A percentile compares a stretch with the other conserved stretches of the same genome.
These are phyloP conservation scores for Mariannaea sp. DNA, from an alignment of 2,329 filamentous ascomycete genomes.

Conservation along the genomic window DNA sequence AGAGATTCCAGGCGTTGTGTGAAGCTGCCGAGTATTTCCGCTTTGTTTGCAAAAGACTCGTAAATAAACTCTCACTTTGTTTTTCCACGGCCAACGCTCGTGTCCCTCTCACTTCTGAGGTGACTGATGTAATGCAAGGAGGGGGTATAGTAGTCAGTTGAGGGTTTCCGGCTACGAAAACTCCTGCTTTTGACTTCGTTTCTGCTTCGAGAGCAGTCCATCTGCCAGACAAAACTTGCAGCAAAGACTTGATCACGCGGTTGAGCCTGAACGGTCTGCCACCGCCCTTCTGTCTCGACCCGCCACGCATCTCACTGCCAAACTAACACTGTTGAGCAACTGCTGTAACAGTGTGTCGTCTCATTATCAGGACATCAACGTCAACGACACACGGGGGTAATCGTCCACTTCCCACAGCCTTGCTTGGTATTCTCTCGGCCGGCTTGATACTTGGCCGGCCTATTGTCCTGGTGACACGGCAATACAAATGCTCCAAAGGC, in stretches of 20 bases:
- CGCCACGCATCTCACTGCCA: conserved; percentile 1
- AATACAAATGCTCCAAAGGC: not conserved
- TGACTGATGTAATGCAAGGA: not conserved
- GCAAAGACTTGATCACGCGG: conserved; percentile 27
- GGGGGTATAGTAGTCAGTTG: conserved; percentile 8
- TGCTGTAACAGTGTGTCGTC: not conserved
- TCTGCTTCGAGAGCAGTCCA: conserved; percentile 23
- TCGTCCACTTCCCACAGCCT: not conserved
- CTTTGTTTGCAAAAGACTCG: too few species aligned
- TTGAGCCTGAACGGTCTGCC: conserved; percentile 7
- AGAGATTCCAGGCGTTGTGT: too few species aligned
- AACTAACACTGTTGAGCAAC: not conserved
- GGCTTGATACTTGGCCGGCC: conserved; percentile 7
- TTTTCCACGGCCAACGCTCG: not conserved
- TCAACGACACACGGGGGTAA: not conserved
- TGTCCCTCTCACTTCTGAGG: not conserved
- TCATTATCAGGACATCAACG: not conserved
- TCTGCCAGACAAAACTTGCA: conserved; percentile 24
- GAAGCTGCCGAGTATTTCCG: too few species aligned
- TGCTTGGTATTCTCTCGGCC: conserved; percentile 1
- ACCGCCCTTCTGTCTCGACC: conserved; percentile 7
- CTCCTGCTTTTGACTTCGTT: conserved; percentile 26
- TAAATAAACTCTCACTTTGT: not conserved
- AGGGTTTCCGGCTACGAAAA: conserved; percentile 20
- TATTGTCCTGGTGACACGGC: conserved; percentile 3